A percentile compares a stretch with the other conserved stretches of the same genome.
Evolutionary conservation across 2,329 filamentous ascomycete genomes (phyloP).

Genomic region (Xylariaceae sp.): DNA sequence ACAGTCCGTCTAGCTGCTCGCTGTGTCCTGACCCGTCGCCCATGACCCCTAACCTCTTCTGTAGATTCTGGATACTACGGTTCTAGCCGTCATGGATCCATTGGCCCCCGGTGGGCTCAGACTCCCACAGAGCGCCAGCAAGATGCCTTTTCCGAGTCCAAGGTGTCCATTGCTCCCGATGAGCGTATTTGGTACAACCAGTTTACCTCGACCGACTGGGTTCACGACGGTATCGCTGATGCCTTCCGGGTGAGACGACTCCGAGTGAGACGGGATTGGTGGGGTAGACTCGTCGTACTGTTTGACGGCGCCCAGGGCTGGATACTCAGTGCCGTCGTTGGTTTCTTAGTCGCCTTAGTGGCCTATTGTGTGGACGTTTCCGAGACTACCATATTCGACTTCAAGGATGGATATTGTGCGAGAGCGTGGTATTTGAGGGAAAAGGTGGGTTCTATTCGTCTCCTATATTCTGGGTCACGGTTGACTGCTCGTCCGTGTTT

Average conservation of each 20-base stretch:
- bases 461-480: neutral
- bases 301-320: constrained; percentile 90
- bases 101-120: constrained; percentile 55
- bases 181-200: constrained; percentile 98
- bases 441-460: constrained; percentile 43
- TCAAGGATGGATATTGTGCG: constrained; percentile 82
- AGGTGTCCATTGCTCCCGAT: constrained; percentile 63
- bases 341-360: constrained; percentile 74
- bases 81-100: constrained; percentile 51
- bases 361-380: constrained; percentile 88
- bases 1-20: constrained; percentile 32
- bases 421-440: constrained; percentile 67
- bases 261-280: constrained; percentile 73
- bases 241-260: constrained; percentile 82
- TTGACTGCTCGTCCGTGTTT: neutral
- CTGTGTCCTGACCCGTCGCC: neutral
- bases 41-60: constrained; percentile 11
- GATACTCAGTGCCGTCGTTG: constrained; percentile 87
- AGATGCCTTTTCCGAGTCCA: constrained; percentile 58
- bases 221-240: constrained; percentile 94
- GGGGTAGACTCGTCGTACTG: constrained; percentile 68
- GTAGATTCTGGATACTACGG: constrained; percentile 21
- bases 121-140: constrained; percentile 56
- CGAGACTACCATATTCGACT: constrained; percentile 80
- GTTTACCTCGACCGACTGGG: constrained; percentile 96